Evolutionary conservation across 495 filamentous ascomycete species (phyloP), one percentile per base, ranked within the genome.

Genomic region (Penicillium egyptiacum): DNA sequence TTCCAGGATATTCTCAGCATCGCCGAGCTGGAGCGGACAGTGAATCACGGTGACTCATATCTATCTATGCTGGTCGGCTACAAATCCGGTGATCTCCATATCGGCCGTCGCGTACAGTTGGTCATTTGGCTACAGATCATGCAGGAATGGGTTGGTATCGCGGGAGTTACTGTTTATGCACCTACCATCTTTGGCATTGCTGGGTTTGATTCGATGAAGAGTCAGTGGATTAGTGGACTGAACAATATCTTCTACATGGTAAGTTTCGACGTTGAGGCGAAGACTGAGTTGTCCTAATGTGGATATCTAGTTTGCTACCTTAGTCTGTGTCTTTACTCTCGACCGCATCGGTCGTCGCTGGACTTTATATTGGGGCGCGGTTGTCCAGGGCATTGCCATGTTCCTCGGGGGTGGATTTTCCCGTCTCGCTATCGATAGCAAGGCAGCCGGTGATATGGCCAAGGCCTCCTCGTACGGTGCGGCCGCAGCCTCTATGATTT

Each of bases 101-200:
- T 83, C 11, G 86, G 79, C 4, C 77, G 86, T 3, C 78, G 86
- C 8, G 85, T 88, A 23, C 85, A 88, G 62, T 75, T 89, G 11
- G 85, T 88, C 17, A 78, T 89, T 42, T 89, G 85, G 86, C 69
- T 89, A 10, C 84, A 89, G 70, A 87, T 90, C 43, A 81, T 89
- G 70, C 85, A 88, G 60, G 85, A 88, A 64, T 89, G 86, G 86
- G 79, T 86, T 59, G 86, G 87, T 20, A 88, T 89, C 65, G 85
- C 85, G 0, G 86, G 85, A 48, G 81, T 89, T 19, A 89, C 87
- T 2, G 81, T 89, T 37, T 89, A 80, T 59, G 81, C 80, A 30
- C 83, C 85, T 8, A 86, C 83, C 0, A 88, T 90, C 43, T 89
- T 89, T 72, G 76, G 79, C 40, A 83, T 85, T 58, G 86, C 86